phyloP scores from a whole-genome alignment of 1,284 basidiomycete species.

The Marasmius fiardii region DNA sequence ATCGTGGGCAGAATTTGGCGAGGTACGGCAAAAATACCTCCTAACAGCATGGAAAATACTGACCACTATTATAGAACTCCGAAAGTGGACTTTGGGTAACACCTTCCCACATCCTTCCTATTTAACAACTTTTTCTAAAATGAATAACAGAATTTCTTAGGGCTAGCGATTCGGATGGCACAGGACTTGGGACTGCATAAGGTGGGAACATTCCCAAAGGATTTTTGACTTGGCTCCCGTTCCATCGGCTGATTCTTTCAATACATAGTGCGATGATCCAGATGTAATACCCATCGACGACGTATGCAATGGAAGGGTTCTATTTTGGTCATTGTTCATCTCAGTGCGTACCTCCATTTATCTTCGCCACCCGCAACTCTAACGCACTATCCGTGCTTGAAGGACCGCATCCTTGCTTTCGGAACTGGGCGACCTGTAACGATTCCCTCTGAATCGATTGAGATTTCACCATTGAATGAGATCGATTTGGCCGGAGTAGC shows the following conservation, averaged over 20 bases:
- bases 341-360: background rate
- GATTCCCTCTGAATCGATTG: conserved; percentile 2
- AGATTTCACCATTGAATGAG: conserved; percentile 3
- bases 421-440: conserved; percentile 8
- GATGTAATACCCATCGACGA: background rate
- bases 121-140: too few species aligned
- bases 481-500: background rate
- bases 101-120: background rate
- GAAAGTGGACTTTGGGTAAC: conserved; percentile 10
- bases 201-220: too few species aligned
- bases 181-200: conserved; percentile 8
- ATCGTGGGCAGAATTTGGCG: conserved; percentile 11
- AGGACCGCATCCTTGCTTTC: conserved; percentile 10
- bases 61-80: background rate
- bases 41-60: background rate
- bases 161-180: conserved; percentile 10
- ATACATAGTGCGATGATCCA: background rate
- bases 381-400: background rate
- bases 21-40: background rate
- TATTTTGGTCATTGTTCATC: conserved; percentile 8
- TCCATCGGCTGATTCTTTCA: too few species aligned
- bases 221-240: too few species aligned
- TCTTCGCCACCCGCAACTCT: background rate
- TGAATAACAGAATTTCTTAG: conserved; percentile 10
- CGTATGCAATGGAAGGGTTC: conserved; percentile 6